Conservation (phyloP, 23 red algal species). For the Gracilaria domingensis region DNA sequence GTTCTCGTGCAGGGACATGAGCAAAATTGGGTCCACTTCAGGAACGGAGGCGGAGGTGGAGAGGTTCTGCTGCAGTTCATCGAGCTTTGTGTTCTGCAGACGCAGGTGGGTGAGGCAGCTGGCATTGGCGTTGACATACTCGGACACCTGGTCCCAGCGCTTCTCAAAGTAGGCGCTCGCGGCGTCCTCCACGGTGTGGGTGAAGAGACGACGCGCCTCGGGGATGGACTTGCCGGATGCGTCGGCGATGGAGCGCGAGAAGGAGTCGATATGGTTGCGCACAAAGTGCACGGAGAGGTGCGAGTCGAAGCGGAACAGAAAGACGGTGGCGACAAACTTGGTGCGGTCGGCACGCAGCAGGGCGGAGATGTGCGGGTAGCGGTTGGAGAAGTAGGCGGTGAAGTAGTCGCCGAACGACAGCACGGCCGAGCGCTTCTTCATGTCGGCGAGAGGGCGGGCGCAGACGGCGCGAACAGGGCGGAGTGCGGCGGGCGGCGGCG, state of each 20-base stretch:
- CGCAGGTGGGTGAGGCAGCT: slow-evolving; percentile 42
- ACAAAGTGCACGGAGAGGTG: slow-evolving; percentile 54
- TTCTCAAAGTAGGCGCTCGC: slow-evolving; percentile 50
- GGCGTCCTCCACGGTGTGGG: slow-evolving; percentile 27
- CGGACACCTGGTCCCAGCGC: slow-evolving; percentile 50
- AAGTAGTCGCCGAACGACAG: slow-evolving; percentile 40
- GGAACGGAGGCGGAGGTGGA: not conserved
- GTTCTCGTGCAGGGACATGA: slow-evolving; percentile 47
- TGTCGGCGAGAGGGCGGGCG: not conserved
- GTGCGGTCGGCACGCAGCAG: slow-evolving; percentile 34
- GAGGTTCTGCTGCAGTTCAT: slow-evolving; percentile 15
- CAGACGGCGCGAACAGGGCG: not conserved
- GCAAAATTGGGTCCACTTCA: slow-evolving; percentile 48
- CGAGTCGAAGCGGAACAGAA: slow-evolving; percentile 69
- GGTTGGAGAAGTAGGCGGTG: slow-evolving; percentile 25
- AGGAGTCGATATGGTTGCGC: slow-evolving; percentile 41
- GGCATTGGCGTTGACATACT: slow-evolving; percentile 46
- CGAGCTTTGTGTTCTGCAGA: slow-evolving; percentile 40
- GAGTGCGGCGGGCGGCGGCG: not conserved
- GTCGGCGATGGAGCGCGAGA: slow-evolving; percentile 61
- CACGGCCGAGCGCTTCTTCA: not conserved
- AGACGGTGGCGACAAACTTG: slow-evolving; percentile 52
- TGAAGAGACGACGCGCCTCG: slow-evolving; percentile 56
- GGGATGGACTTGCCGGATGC: slow-evolving; percentile 45
- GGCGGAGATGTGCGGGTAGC: slow-evolving; percentile 28